Evolutionary conservation across 2,329 filamentous ascomycete genomes (phyloP), one percentile per base, ranked within the genome.

Genomic region (Lasiodiplodia sp.): DNA sequence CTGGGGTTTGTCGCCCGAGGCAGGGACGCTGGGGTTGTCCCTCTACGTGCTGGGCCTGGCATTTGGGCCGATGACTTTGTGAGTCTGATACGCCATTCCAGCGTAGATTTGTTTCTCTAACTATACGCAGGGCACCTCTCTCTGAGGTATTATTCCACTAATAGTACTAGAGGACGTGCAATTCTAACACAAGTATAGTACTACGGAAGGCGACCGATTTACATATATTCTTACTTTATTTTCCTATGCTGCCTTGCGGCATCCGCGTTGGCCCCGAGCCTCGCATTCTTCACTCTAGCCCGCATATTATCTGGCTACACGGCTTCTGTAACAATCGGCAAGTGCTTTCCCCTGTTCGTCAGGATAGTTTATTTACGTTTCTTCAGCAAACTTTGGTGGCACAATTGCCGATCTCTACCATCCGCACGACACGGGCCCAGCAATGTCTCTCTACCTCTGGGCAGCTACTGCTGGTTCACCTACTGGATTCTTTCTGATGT

Each of bases 21-120:
- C 83, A 23, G 81, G 79, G 1, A 82, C 81, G 0, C 72, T 85
- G 3, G 83, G 83, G 4, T 66, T 85, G 57, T 83, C 80, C 55
- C 73, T 85, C 62, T 85, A 84, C 68, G 78, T 85, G 10, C 75
- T 85, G 12, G 84, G 83, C 0, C 72, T 85, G 5, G 83, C 82
- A 0, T 79, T 82, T 71, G 78, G 78, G 3, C 78, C 77, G 0
- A 79, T 79, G 78, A 78, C 70, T 11, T 69, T 79, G 73, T 69
- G 52, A 66, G 68, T 60, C 14, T 28, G 14, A 5, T 21, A 6
- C 4, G 76, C 1, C 73, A 76, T 1, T 77, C 3, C 78, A 74
- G 73, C 72, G 4, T 69, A 76, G 23, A 21, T 47, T 3, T 44
- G 10, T 1, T 55, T 21, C 4, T 25, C 67, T 68, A 23, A 68